Conservation (phyloP, 2,329 filamentous ascomycete genomes). For the Pseudogymnoascus sp. region DNA sequence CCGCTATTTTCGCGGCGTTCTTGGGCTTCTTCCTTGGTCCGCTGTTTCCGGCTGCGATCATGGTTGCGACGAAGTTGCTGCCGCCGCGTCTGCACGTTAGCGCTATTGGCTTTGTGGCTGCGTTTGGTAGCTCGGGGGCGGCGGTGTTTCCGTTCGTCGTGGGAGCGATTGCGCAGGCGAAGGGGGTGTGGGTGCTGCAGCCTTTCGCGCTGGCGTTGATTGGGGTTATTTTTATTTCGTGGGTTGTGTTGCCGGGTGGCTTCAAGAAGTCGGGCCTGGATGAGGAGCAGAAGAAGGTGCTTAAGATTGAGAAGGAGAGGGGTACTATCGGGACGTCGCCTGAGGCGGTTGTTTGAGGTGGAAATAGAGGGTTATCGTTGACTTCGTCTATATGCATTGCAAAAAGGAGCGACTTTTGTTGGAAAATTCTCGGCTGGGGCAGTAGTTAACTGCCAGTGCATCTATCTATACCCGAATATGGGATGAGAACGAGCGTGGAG, state of each 20-base stretch:
- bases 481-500: neutral
- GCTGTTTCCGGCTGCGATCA: constrained; percentile 66
- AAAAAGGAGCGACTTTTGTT: neutral
- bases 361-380: neutral
- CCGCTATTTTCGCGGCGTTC: constrained; percentile 60
- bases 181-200: constrained; percentile 49
- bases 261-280: constrained; percentile 12
- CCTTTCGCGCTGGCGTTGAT: constrained; percentile 45
- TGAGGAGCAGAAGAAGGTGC: constrained; percentile 1
- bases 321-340: neutral
- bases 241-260: constrained; percentile 33
- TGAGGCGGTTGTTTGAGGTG: neutral
- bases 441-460: neutral
- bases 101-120: constrained; percentile 73
- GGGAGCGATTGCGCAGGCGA: constrained; percentile 55
- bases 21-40: constrained; percentile 76
- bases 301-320: constrained; percentile 2
- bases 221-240: constrained; percentile 36
- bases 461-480: neutral
- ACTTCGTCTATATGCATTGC: neutral
- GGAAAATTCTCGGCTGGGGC: neutral
- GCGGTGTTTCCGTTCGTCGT: constrained; percentile 59
- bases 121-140: constrained; percentile 66
- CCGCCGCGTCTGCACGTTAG: constrained; percentile 66
- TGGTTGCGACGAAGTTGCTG: constrained; percentile 65